Evolutionary conservation across 495 filamentous ascomycete genomes (phyloP), one percentile per base, ranked within the genome.

Genomic region (Talaromyces adpressus): DNA sequence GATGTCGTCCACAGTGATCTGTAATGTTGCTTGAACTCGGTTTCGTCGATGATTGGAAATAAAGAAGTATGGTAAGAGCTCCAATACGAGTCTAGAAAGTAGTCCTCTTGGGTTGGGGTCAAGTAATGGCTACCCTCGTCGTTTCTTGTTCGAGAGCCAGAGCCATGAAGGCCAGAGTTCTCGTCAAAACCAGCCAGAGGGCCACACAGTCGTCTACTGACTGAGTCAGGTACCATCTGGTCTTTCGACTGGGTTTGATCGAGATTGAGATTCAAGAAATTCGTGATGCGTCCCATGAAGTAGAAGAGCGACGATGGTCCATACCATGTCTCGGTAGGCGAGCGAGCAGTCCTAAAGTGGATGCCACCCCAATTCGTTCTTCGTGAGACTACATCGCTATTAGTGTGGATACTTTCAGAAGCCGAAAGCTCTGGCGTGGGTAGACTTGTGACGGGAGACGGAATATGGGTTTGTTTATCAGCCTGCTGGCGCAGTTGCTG

Each of bases 21-120:
- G 58, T 81, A 77, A 57, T 81, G 69, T 22, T 69, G 68, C 36
- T 65, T 70, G 62, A 82, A 79, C 34, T 72, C 70, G 22, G 63
- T 49, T 64, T 80, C 77, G 22, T 82, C 74, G 7, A 82, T 41
- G 6, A 82, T 72, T 14, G 53, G 65, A 6, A 54, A 54, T n/a
- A 56, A 9, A 27, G 63, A 32, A 27, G 29, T 34, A 65, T 83
- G 76, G 63, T 79, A 83, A 0, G 79, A 73, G 57, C 80, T 73
- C 81, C 81, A 84, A 63, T 77, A 82, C 8, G 82, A 67, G 29
- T 67, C 68, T 2, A 84, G 61, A 53, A 82, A 79, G 59, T 73
- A 79, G 34, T 84, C 77, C 65, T 85, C 82, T 63, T 83, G 71
- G 20, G 68, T 36, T 56, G 64, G 6, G 62, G 57, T 36, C 62